Base-by-base conservation (phyloP, 2,329 filamentous ascomycete species). In the Meredithiella fracta region DNA sequence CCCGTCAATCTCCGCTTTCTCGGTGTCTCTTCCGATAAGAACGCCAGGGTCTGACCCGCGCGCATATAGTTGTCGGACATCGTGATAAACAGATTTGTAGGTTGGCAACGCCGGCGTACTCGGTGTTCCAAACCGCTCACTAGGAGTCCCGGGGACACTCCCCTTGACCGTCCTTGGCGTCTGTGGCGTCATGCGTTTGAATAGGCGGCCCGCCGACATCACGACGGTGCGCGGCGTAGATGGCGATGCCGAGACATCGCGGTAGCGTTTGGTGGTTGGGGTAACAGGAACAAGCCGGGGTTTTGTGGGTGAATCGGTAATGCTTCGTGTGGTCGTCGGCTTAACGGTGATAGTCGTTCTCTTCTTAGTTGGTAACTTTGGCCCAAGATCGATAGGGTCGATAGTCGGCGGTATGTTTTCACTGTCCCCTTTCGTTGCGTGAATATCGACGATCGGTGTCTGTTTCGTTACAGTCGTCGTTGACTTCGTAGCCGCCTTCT, bases 221-320 rank as follows among this genome's bases (percentile, higher is more conserved):
- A 95, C 83, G 57, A 86, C 80, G 67, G 94, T 89, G 58, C 86
- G 81, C 47, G 91, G 91, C 3, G 91, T 96, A 55, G 83, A 75
- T 2, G 85, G 84, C 20, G 81, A 76, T 60, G 79, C 77, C 53
- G 79, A 78, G 58, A 91, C 87, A 79, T 96, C 85, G 67, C 85
- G 80, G 65, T 88, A 85, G 62, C 87, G 77, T 25, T 86, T 82
- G 9, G 86, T 90, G 22, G 79, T 79, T 1, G 86, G 86, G 1
- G 82, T 85, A 53, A 82, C 72, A 14, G 79, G 78, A 37, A 54
- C 50, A 44, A 54, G 54, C n/a, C 57, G 57, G 11, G 57, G 54
- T 25, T 59, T 56, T 9, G 47, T 40, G 7, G 57, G 57, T 2
- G 57, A 56, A 11, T 55, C 50, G 20, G 56, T 47, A 17, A 55